These are phyloP conservation scores for Metahyphopichia silvanorum DNA, from an alignment of 805 yeast genomes.

Conservation along the genomic window DNA sequence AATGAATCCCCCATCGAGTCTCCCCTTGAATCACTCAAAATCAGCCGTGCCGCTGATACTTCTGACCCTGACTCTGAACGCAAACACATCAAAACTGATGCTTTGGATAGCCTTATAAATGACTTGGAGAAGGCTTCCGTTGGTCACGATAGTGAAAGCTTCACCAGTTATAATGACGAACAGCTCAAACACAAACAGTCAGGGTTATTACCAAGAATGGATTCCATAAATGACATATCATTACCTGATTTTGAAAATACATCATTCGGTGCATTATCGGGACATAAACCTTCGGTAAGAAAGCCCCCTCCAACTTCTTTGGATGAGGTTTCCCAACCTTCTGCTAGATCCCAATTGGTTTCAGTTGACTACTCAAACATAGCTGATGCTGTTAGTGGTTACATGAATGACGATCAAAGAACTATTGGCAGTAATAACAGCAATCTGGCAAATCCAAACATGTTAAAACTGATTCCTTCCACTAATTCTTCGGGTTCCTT, in stretches of 20 bases:
- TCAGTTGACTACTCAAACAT: slow-evolving; percentile 26
- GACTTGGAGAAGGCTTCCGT: slow-evolving; percentile 27
- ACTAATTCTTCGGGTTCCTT: slow-evolving; percentile 27
- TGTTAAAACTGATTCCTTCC: slow-evolving; percentile 14
- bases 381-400: slow-evolving; percentile 31
- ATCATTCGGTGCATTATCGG: slow-evolving; percentile 14
- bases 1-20: slow-evolving; percentile 1
- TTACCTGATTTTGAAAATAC: slow-evolving; percentile 27
- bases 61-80: slow-evolving; percentile 3
- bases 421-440: slow-evolving; percentile 3
- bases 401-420: slow-evolving; percentile 17
- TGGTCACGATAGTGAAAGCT: slow-evolving; percentile 4
- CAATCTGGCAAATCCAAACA: slow-evolving; percentile 1
- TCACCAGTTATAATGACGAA: not conserved
- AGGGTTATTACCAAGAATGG: slow-evolving; percentile 16
- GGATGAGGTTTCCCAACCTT: slow-evolving; percentile 3
- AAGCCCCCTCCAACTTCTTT: slow-evolving; percentile 29
- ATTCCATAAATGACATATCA: slow-evolving; percentile 18
- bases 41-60: slow-evolving; percentile 1
- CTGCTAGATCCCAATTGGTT: slow-evolving; percentile 10
- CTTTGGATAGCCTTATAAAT: slow-evolving; percentile 35
- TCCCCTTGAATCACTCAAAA: not conserved
- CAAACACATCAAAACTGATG: slow-evolving; percentile 18
- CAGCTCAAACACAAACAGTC: not conserved
- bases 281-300: slow-evolving; percentile 31